These are phyloP conservation scores for Bimuria novae-zelandiae DNA, from an alignment of 2,329 filamentous ascomycete genomes.

Conservation along the genomic window DNA sequence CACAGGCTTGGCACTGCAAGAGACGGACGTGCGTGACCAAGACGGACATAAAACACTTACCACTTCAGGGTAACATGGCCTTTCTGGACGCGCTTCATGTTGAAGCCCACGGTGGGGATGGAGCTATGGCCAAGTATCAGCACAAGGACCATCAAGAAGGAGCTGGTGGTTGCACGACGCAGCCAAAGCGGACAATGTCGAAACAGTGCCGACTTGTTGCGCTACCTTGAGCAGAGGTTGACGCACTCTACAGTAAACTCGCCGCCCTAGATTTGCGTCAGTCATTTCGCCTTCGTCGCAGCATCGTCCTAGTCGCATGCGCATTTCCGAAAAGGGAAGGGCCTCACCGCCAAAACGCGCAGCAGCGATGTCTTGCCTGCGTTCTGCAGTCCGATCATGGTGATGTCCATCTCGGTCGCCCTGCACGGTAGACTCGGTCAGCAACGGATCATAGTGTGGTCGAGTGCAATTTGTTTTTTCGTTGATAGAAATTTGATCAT, in stretches of 20 bases:
- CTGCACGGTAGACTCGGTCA: slow-evolving; percentile 54
- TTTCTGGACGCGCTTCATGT: slow-evolving; percentile 97
- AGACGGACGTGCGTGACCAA: slow-evolving; percentile 43
- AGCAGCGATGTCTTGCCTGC: slow-evolving; percentile 96
- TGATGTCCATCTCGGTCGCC: slow-evolving; percentile 99
- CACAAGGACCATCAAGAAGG: slow-evolving; percentile 35
- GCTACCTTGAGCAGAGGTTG: slow-evolving; percentile 29
- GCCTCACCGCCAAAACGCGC: slow-evolving; percentile 88
- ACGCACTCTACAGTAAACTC: slow-evolving; percentile 99
- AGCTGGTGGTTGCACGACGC: slow-evolving; percentile 36
- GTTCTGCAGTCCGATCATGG: slow-evolving; percentile 97
- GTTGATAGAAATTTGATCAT: slow-evolving; percentile 19
- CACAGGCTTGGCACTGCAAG: slow-evolving; percentile 42
- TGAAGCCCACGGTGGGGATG: slow-evolving; percentile 97
- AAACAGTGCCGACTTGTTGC: slow-evolving; percentile 33
- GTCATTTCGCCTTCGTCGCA: slow-evolving; percentile 31
- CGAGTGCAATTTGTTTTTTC: slow-evolving; percentile 23
- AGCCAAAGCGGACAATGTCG: slow-evolving; percentile 31
- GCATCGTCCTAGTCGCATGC: slow-evolving; percentile 31
- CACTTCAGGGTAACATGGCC: slow-evolving; percentile 98
- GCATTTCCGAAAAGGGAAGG: slow-evolving; percentile 39
- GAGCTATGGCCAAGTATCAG: slow-evolving; percentile 67
- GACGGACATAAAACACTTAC: slow-evolving; percentile 52
- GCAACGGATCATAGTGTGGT: slow-evolving; percentile 22
- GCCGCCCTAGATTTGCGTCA: slow-evolving; percentile 70